A percentile compares a stretch with the other conserved stretches of the same genome.
These are phyloP conservation scores for Saposhnikovia divaricata DNA, from an alignment of 129 eudicot genomes.

Conservation along the genomic window DNA sequence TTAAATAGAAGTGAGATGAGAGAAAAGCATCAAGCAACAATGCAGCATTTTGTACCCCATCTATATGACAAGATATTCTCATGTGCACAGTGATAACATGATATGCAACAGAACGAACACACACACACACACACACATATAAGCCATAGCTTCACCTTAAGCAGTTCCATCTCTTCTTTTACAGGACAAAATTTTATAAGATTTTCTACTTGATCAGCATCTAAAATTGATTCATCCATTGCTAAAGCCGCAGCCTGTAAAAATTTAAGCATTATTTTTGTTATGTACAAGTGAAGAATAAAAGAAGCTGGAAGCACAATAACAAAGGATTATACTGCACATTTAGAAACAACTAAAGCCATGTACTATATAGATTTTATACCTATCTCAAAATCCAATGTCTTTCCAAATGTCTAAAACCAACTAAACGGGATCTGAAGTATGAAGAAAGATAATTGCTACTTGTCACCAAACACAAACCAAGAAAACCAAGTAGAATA, in stretches of 20 bases:
- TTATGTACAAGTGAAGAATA: constrained; percentile 4
- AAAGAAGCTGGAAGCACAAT: constrained; percentile 6
- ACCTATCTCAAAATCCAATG: neutral
- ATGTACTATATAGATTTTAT: neutral
- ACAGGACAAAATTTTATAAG: constrained; percentile 83
- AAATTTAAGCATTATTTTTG: constrained; percentile 9
- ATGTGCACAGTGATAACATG: neutral
- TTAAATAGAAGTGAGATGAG: constrained; percentile 6
- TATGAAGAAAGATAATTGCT: neutral
- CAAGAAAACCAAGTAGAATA: neutral
- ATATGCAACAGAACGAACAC: neutral
- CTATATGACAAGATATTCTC: neutral
- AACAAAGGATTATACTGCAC: neutral
- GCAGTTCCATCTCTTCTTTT: constrained; percentile 86
- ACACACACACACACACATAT: neutral
- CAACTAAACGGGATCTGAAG: neutral
- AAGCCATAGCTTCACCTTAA: constrained; percentile 42
- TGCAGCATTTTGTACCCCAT: neutral
- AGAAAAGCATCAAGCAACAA: constrained; percentile 11
- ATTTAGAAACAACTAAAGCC: neutral
- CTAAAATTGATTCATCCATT: constrained; percentile 74
- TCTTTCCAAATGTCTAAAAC: neutral
- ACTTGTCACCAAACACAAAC: neutral
- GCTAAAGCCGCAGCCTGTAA: constrained; percentile 77
- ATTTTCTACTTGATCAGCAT: constrained; percentile 81